Base-by-base conservation (phyloP, 345 rosid genomes). In the Populus ilicifolia region DNA sequence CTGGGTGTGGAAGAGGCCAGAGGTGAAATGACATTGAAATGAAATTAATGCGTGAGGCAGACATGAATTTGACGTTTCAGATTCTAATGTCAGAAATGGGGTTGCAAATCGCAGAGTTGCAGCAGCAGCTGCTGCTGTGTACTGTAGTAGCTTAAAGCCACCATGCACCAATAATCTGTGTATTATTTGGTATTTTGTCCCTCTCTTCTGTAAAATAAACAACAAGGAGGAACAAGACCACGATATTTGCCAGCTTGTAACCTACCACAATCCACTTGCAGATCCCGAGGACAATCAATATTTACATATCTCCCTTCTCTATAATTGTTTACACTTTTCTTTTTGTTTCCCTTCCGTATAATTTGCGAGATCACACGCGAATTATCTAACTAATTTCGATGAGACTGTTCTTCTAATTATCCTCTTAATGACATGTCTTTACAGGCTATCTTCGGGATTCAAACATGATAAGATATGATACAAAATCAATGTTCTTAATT, bases 31-130 rank as follows among this genome's bases (percentile, higher is more conserved):
- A 80, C 82, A 77, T 30, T 72, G 81, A 71, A 76, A 70, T 70
- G 82, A 73, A 79, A 56, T 84, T 71, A 81, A 83, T 77, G 84
- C 83, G 9, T 66, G 66, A 11, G 25, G 17, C 78, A 82, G 83
- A 77, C 87, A 76, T 89, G 89, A 85, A 68, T 65, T 84, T 84
- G 93, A 90, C 90, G 85, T 86, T 87, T 90, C 91, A 85, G 90
- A 90, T 90, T 90, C 93, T 88, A 70, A 72, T 89, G 87, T 88
- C 90, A 88, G 87, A 80, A 69, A 54, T 71, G 21, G 63, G 27
- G 59, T 67, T 27, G 39, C 62, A 29, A 33, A 5, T 73, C 39
- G 50, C 69, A 59, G 69, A n/a, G 54, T 3, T 1, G 36, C 56
- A 7, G 75, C 16, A 6, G 14, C 21, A 33, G 35, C 46, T 1